A percentile compares a stretch with the other conserved stretches of the same genome.
Conservation (phyloP, 768 basidiomycete species). For the Galerina sulciceps region DNA sequence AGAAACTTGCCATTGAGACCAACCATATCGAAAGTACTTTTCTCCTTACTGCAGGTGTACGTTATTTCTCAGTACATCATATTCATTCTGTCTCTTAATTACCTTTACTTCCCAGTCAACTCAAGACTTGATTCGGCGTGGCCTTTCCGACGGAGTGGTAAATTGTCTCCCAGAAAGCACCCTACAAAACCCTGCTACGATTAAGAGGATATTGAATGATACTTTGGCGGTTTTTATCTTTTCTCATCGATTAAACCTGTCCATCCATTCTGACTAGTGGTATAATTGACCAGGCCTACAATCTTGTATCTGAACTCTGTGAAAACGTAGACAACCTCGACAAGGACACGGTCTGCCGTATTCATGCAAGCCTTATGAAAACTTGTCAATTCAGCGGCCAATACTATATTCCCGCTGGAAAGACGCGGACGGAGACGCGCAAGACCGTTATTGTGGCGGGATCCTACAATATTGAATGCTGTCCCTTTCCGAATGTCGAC, state of each 20-base stretch:
- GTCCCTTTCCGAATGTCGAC: conserved; percentile 33
- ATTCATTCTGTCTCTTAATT: background rate
- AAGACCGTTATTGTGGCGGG: conserved; percentile 31
- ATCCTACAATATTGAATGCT: conserved; percentile 28
- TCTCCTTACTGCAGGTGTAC: background rate
- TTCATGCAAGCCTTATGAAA: conserved; percentile 33
- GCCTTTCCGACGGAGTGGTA: conserved; percentile 21
- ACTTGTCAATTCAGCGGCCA: conserved; percentile 24
- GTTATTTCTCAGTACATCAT: background rate
- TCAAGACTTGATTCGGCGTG: conserved; percentile 23
- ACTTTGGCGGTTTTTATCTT: conserved; percentile 26
- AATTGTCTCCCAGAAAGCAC: conserved; percentile 21
- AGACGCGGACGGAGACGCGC: conserved; percentile 27
- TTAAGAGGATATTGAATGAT: conserved; percentile 31
- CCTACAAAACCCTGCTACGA: conserved; percentile 21
- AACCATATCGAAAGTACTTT: conserved; percentile 31
- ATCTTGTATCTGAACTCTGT: conserved; percentile 18
- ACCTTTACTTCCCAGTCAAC: conserved; percentile 20
- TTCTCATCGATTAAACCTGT: background rate
- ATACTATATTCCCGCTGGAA: conserved; percentile 26
- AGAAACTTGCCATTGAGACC: conserved; percentile 29
- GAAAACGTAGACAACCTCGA: conserved; percentile 11
- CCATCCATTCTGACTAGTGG: too few relatives aligned
- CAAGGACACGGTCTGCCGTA: conserved; percentile 24
- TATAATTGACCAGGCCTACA: conserved; percentile 21